Evolutionary conservation across 148 eudicot species (phyloP), one percentile per base, ranked within the genome.

Genomic region (Cornus kousa): DNA sequence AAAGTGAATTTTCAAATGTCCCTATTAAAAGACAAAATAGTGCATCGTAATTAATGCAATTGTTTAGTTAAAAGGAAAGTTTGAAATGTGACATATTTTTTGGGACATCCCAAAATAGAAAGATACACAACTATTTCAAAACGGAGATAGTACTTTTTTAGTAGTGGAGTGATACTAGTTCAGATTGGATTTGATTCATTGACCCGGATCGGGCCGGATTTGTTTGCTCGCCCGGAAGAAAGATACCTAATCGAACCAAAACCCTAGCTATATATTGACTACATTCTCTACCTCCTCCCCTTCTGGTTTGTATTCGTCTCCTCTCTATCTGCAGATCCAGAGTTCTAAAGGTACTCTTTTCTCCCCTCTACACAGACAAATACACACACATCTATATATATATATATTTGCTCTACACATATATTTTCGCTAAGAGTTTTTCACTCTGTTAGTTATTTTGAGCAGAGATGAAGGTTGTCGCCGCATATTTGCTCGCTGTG

Each of bases 401-500:
- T 22, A 57, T 9, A 72, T 20, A n/a, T 20, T 5, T 6, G 19
- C 4, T 71, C 16, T 71, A 37, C 14, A 72, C 2, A 20, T 43
- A 2, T 3, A 5, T 43, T n/a, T 0, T 2, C 20, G 17, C 48
- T 40, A 19, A 12, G 3, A n/a, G 23, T 71, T 71, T 14, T 71
- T 9, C 5, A 13, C 35, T 20, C 24, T 72, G 6, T 46, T 72
- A n/a, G 68, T 22, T 12, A 20, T 48, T 11, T 10, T 48, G 17
- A 53, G 65, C 23, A 88, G 4, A 53, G 17, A 53, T 85, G 85
- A 89, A 87, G 88, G 80, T 89, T 33, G 64, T 89, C 60, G 92
- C 88, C 8, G 92, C 92, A 7, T 87, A 87, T 69, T 86, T 89
- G 86, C 86, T 89, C 23, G 87, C 90, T 68, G 82, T 88, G 28